These are phyloP conservation scores for Lithospermum erythrorhizon DNA, from an alignment of 257 asterid species.

Conservation along the genomic window DNA sequence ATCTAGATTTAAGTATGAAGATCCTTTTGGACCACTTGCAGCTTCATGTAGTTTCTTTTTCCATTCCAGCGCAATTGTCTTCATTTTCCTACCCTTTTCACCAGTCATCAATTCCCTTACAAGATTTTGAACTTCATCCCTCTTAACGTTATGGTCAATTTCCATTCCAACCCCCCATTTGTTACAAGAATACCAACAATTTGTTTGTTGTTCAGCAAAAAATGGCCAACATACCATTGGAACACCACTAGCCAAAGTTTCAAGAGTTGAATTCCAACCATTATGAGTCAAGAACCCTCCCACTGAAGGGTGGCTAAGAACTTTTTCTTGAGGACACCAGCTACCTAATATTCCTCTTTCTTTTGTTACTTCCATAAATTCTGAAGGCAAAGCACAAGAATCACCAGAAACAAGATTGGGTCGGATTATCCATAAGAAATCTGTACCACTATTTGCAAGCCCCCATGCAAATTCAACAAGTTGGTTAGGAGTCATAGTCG, in stretches of 20 bases:
- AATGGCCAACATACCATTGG: slow-evolving; percentile 66
- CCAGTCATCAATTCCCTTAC: slow-evolving; percentile 35
- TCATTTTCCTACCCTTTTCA: slow-evolving; percentile 24
- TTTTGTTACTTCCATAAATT: slow-evolving; percentile 21
- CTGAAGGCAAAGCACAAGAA: slow-evolving; percentile 16
- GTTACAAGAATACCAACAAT: slow-evolving; percentile 35
- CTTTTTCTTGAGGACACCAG: slow-evolving; percentile 53
- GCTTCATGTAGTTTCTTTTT: slow-evolving; percentile 22
- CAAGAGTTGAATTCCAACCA: slow-evolving; percentile 53
- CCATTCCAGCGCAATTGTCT: slow-evolving; percentile 25
- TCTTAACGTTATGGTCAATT: slow-evolving; percentile 34
- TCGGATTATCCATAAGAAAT: slow-evolving; percentile 43
- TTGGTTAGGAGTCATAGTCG: slow-evolving; percentile 29
- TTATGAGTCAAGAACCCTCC: slow-evolving; percentile 53
- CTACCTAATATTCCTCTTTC: slow-evolving; percentile 26
- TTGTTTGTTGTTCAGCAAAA: slow-evolving; percentile 47
- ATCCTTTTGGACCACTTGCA: slow-evolving; percentile 1
- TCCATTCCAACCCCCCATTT: slow-evolving; percentile 39
- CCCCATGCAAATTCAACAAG: slow-evolving; percentile 53
- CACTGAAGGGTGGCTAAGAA: slow-evolving; percentile 32
- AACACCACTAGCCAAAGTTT: slow-evolving; percentile 28
- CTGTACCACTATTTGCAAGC: slow-evolving; percentile 28
- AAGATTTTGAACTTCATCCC: slow-evolving; percentile 29
- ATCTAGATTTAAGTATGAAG: slow-evolving; percentile 25
- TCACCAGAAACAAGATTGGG: slow-evolving; percentile 42